Base-by-base conservation (phyloP, 768 basidiomycete genomes). In the Russula vinacea region DNA sequence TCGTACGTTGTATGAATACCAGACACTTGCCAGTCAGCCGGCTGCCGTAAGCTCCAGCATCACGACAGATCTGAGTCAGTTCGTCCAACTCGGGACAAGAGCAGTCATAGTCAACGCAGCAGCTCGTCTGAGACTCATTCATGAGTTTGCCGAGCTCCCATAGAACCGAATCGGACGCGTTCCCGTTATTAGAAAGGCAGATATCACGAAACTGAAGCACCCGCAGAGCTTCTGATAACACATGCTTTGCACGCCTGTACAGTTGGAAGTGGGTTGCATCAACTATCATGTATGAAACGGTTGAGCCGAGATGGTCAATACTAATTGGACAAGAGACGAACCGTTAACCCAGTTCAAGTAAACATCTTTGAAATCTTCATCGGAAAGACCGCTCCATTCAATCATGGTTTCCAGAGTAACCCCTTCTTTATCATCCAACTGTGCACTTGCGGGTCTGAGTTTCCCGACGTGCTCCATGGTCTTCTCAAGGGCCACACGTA, bases 61-160 rank as follows among this genome's bases (percentile, higher is more conserved):
- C 29, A 29, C 29, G 29, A 29, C 29, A 88, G 24, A 95, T 74
- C 45, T 68, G 71, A 3, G 84, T 84, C 10, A 95, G 80, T 70
- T 84, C 76, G 71, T 96, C 84, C 19, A 94, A 76, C 75, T 95
- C 90, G 1, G 84, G 81, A 71, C 89, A 89, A 9, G 89, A 90
- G 75, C 90, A 93, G 65, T 94, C 86, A 71, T 81, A 95, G 10
- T 88, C 73, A 49, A 79, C 73, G 39, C 82, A 29, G 73, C 92
- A 94, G 70, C 85, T 87, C 51, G 75, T 75, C 72, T 93, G 91
- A 19, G 87, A 90, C 58, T 85, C 85, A 70, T 92, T 84, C 89
- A 95, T 92, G 59, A 94, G 74, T 22, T 71, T 73, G 22, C 92
- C 94, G 7, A 92, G 82, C 37, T 75, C 74, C 47, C 76, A 69